Evolutionary conservation across 495 filamentous ascomycete species (phyloP).

Genomic region (Aspergillus baeticus): DNA sequence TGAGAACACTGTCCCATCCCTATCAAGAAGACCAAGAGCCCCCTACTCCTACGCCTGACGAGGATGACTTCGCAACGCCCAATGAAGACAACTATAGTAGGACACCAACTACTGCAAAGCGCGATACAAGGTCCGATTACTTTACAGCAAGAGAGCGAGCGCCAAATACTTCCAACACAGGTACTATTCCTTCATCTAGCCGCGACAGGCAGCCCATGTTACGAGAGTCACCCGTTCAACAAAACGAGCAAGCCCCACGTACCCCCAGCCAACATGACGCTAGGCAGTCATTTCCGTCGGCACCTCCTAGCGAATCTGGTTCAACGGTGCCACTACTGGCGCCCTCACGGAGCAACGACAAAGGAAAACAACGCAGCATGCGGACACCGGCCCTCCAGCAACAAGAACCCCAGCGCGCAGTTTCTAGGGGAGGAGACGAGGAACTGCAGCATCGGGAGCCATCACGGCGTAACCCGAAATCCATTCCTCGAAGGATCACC

Average conservation of each 20-base stretch:
- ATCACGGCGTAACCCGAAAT: constrained; percentile 7
- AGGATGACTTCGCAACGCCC: not conserved
- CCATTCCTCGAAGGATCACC: constrained; percentile 27
- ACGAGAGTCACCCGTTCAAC: constrained; percentile 2
- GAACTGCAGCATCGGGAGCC: not conserved
- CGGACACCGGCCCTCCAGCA: constrained; percentile 27
- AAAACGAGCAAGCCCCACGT: constrained; percentile 17
- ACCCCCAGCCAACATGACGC: constrained; percentile 18
- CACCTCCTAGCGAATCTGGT: constrained; percentile 35
- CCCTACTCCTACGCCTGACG: not conserved
- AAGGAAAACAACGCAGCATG: constrained; percentile 22
- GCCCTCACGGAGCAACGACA: constrained; percentile 20
- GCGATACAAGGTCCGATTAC: constrained; percentile 23
- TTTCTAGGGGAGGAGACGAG: constrained; percentile 8
- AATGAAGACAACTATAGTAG: constrained; percentile 9
- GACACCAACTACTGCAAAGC: constrained; percentile 16
- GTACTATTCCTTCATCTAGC: not conserved
- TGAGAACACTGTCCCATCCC: constrained; percentile 12
- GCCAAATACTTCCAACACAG: constrained; percentile 1
- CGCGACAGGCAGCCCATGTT: not conserved
- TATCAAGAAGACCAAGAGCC: constrained; percentile 3
- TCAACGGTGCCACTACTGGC: constrained; percentile 40
- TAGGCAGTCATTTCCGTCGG: constrained; percentile 22
- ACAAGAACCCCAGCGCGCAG: constrained; percentile 37
- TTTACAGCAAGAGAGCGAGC: constrained; percentile 22